Percentiles rank a stretch among this genome's conserved stretches.
phyloP scores from a whole-genome alignment of 345 rosid genomes.

The Hirschfeldia incana region DNA sequence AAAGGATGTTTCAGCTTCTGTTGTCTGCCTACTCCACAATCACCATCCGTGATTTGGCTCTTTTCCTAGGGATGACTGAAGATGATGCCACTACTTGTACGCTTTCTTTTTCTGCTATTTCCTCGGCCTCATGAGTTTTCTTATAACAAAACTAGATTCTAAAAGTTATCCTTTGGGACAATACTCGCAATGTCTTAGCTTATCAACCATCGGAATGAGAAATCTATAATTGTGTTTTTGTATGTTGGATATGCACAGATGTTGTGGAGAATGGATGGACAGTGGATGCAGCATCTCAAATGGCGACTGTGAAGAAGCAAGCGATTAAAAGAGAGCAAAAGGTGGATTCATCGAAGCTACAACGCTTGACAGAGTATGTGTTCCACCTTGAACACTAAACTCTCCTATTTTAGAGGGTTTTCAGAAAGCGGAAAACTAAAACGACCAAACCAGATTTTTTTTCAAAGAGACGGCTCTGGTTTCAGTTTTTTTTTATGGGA shows the following conservation, averaged over 20 bases:
- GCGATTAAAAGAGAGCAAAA: conserved; percentile 59
- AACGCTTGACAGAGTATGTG: conserved; percentile 78
- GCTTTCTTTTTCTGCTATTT: conserved; percentile 36
- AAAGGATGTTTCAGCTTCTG: conserved; percentile 76
- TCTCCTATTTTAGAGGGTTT: background rate
- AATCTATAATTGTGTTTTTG: background rate
- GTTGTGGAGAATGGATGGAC: conserved; percentile 72
- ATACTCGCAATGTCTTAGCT: background rate
- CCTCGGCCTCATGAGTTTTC: background rate
- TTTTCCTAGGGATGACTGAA: conserved; percentile 86
- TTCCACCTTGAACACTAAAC: conserved; percentile 72
- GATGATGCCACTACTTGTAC: conserved; percentile 75
- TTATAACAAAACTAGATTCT: background rate
- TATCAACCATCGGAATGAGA: background rate
- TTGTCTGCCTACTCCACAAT: conserved; percentile 86
- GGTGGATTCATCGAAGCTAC: conserved; percentile 71
- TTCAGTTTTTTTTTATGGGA: background rate
- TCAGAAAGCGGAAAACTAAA: background rate
- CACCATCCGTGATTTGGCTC: conserved; percentile 66
- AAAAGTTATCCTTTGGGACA: background rate
- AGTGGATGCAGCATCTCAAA: conserved; percentile 58
- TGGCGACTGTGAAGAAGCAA: conserved; percentile 76
- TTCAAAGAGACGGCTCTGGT: background rate
- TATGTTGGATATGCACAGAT: conserved; percentile 47
- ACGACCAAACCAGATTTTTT: background rate